Evolutionary conservation across 805 yeast genomes (phyloP), one percentile per base, ranked within the genome.

Genomic region (Nakazawaea anatomiae): DNA sequence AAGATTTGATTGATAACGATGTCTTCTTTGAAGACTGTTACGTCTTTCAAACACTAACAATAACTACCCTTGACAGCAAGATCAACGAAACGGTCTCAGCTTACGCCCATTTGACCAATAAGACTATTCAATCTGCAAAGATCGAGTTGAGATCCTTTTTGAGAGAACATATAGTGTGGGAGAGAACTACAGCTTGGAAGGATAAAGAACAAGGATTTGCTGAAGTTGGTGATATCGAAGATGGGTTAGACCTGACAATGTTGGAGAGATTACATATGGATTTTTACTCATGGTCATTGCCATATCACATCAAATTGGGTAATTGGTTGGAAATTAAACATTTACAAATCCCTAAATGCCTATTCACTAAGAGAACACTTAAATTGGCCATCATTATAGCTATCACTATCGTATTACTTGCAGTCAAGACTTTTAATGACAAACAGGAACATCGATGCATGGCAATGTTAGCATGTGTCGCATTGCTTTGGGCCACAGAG

Each of bases 121-220:
- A 65, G 42, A 71, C 68, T 52, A 59, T 69, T 44, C 75, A 73
- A 8, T 51, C 62, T 14, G 73, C 79, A 40, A 71, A 69, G 44
- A 66, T 67, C 39, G 82, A 77, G 47, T 66, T 79, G 51, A 71
- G 74, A 56, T 69, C 79, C 4, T 76, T 76, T 55, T 69, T 92
- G 56, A 76, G 97, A 56, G 99, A 92, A 60, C 96, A 92, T 65
- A 87, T 92, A 36, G 96, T 91, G 18, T 92, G 97, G 95, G 98
- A 92, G 69, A 79, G 99, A 66, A 90, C 89, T 65, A 92, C 97
- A 0, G 97, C 92, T 31, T 92, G 99, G 99, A 84, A 91, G 94
- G 27, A 68, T 91, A 59, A 97, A 91, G 64, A 78, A 96, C 57
- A 87, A 87, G 60, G 73, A 90, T 0, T 92, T 90, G 59, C 59